Percentiles rank a stretch among this genome's conserved stretches.
These are phyloP conservation scores for Penicillium sp. DNA, from an alignment of 2,329 filamentous ascomycete genomes.

Conservation along the genomic window DNA sequence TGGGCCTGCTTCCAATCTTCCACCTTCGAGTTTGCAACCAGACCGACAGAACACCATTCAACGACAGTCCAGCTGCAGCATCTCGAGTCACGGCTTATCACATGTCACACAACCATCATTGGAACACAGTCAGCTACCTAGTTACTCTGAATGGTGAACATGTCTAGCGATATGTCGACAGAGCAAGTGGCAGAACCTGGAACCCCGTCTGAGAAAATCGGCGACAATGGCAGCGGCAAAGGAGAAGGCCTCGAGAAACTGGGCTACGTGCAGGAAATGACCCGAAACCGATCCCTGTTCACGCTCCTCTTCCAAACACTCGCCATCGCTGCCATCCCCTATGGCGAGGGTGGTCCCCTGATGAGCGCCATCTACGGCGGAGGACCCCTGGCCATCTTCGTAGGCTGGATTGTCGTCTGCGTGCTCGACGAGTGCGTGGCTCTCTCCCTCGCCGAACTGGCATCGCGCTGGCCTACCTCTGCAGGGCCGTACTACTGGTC, in stretches of 20 bases:
- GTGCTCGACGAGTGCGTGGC: slow-evolving; percentile 53
- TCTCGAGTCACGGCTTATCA: no score
- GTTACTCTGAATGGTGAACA: no score
- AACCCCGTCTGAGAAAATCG: slow-evolving; percentile 13
- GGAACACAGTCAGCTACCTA: no score
- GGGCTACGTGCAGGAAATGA: slow-evolving; percentile 57
- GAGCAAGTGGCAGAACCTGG: not conserved
- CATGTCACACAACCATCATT: no score
- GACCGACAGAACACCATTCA: no score
- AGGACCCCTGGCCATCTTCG: slow-evolving; percentile 54
- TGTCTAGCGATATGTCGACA: not conserved
- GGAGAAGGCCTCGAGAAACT: slow-evolving; percentile 38
- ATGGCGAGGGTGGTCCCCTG: slow-evolving; percentile 42
- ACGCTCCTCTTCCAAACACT: slow-evolving; percentile 60
- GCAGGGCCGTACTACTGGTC: slow-evolving; percentile 54
- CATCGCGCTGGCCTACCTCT: slow-evolving; percentile 51
- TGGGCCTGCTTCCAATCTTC: no score
- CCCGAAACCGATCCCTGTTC: slow-evolving; percentile 56
- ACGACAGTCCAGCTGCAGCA: no score
- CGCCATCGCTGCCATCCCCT: slow-evolving; percentile 59
- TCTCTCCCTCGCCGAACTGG: slow-evolving; percentile 49
- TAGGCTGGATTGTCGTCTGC: slow-evolving; percentile 55
- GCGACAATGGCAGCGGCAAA: slow-evolving; percentile 23
- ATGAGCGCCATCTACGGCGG: slow-evolving; percentile 42
- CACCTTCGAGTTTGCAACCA: no score